These are phyloP conservation scores for Huntiella abstrusa DNA, from an alignment of 2,329 filamentous ascomycete genomes.

Conservation along the genomic window DNA sequence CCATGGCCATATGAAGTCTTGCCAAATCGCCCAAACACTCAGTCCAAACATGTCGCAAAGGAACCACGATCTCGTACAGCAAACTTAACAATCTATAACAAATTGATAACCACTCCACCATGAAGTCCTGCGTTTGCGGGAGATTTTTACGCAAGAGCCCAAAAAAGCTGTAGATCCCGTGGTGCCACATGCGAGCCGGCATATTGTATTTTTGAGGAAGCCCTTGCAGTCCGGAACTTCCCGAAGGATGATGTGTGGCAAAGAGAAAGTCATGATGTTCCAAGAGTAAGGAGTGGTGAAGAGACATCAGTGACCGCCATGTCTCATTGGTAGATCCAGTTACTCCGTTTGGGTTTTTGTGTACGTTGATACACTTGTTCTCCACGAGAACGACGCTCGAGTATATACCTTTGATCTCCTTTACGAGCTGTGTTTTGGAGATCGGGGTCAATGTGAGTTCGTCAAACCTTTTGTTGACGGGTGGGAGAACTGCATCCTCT, in stretches of 20 bases:
- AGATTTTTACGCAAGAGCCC: slow-evolving; percentile 57
- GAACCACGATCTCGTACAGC: slow-evolving; percentile 65
- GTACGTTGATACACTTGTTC: slow-evolving; percentile 68
- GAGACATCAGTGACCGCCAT: slow-evolving; percentile 65
- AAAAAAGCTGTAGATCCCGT: slow-evolving; percentile 73
- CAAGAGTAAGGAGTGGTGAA: slow-evolving; percentile 64
- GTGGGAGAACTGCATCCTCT: too few relatives aligned
- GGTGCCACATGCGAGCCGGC: slow-evolving; percentile 86
- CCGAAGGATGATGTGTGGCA: slow-evolving; percentile 69
- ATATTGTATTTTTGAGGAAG: slow-evolving; percentile 72
- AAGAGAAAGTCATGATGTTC: slow-evolving; percentile 79
- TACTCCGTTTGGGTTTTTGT: slow-evolving; percentile 35
- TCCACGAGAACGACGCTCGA: slow-evolving; percentile 73
- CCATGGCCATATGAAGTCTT: slow-evolving; percentile 75
- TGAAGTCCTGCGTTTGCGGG: slow-evolving; percentile 64
- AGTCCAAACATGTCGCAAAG: slow-evolving; percentile 79
- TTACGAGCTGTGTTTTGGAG: slow-evolving; percentile 39
- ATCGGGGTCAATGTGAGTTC: too few relatives aligned
- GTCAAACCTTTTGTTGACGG: too few relatives aligned
- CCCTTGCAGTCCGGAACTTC: slow-evolving; percentile 44
- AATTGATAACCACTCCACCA: slow-evolving; percentile 77
- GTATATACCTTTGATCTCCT: slow-evolving; percentile 72
- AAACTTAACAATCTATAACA: slow-evolving; percentile 83
- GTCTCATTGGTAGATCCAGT: slow-evolving; percentile 40
- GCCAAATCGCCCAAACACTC: slow-evolving; percentile 79